Conservation (phyloP, 1,139 yeast species). For the Kodamaea sp. region DNA sequence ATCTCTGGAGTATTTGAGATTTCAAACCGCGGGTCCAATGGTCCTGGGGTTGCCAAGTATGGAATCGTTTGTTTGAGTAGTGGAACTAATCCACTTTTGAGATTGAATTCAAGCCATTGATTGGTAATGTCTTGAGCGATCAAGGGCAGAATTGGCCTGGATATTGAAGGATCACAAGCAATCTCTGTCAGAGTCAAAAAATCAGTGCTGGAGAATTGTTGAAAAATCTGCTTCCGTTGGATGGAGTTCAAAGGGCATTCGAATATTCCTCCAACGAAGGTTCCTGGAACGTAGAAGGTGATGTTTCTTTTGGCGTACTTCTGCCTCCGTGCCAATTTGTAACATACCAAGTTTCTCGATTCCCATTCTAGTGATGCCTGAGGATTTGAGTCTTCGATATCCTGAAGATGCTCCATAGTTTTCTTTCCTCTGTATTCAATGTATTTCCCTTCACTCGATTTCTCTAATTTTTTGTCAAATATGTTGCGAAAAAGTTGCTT, state of each 20-base stretch:
- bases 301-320: conserved; percentile 54
- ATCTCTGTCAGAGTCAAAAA: conserved; percentile 20
- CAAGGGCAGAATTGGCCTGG: conserved; percentile 58
- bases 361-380: conserved; percentile 32
- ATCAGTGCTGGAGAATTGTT: conserved; percentile 16
- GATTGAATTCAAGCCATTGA: conserved; percentile 45
- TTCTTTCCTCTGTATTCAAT: conserved; percentile 30
- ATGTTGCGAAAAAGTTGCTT: conserved; percentile 2
- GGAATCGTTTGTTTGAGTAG: conserved; percentile 54
- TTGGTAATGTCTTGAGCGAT: conserved; percentile 56
- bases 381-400: conserved; percentile 22
- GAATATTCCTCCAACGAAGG: conserved; percentile 68
- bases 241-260: conserved; percentile 45
- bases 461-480: conserved; percentile 26
- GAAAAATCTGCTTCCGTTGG: conserved; percentile 21
- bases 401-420: conserved; percentile 20
- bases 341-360: conserved; percentile 46
- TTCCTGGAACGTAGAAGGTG: conserved; percentile 55
- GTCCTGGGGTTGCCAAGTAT: conserved; percentile 53
- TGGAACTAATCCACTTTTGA: conserved; percentile 22
- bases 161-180: conserved; percentile 35
- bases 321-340: conserved; percentile 62
- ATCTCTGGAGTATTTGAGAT: conserved; percentile 26
- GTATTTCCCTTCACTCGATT: conserved; percentile 19
- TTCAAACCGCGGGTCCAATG: conserved; percentile 45